Conservation (phyloP, 2,329 filamentous ascomycete genomes). For the Pseudogymnoascus sp. region DNA sequence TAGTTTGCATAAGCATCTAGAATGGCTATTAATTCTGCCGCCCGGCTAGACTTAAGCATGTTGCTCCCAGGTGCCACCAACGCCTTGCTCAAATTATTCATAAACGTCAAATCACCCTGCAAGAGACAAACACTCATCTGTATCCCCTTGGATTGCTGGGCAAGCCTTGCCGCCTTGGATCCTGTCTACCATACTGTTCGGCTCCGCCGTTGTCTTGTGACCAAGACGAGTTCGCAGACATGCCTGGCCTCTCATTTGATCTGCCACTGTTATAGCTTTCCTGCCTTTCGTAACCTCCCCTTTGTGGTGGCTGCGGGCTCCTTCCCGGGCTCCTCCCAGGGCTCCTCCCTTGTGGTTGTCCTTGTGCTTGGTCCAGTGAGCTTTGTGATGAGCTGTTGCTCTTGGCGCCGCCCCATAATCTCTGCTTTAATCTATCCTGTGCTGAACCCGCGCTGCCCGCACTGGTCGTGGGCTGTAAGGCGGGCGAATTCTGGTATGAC, state of each 20-base stretch:
- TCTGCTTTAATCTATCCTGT: constrained; percentile 73
- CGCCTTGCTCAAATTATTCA: constrained; percentile 5
- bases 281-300: neutral
- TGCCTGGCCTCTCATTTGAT: neutral
- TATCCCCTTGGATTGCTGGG: neutral
- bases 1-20: constrained; percentile 1
- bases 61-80: constrained; percentile 2
- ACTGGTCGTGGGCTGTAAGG: constrained; percentile 17
- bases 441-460: constrained; percentile 47
- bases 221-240: neutral
- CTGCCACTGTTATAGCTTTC: neutral
- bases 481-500: constrained; percentile 56
- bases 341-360: neutral
- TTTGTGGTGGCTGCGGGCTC: neutral
- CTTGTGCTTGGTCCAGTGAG: neutral
- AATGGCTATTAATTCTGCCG: neutral
- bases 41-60: constrained; percentile 2
- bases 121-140: neutral
- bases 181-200: neutral
- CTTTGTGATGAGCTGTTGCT: constrained; percentile 8
- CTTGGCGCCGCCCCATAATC: constrained; percentile 51
- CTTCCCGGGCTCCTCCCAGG: neutral
- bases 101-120: neutral
- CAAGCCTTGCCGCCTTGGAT: constrained; percentile 6
- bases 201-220: neutral